phyloP scores from a whole-genome alignment of 257 asterid species.

The Solanum paucissectum region DNA sequence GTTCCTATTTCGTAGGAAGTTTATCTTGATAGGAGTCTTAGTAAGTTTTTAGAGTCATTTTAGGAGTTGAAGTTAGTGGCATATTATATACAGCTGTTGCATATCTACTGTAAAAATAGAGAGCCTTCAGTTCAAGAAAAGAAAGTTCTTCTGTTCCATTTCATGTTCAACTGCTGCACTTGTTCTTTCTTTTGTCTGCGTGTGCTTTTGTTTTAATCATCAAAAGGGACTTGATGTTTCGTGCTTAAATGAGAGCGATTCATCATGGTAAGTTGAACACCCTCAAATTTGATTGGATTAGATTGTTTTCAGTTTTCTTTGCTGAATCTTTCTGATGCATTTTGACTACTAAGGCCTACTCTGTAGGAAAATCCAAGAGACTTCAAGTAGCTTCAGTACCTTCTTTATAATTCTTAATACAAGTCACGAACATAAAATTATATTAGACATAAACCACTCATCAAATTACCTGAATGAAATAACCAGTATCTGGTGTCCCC shows the following conservation, averaged over 20 bases:
- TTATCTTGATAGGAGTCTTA: too few relatives aligned
- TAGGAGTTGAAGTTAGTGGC: too few relatives aligned
- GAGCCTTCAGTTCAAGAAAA: too few relatives aligned
- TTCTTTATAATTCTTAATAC: neutral
- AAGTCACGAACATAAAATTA: neutral
- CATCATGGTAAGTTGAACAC: neutral
- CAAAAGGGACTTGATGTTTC: neutral
- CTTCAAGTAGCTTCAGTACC: neutral
- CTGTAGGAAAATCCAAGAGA: neutral
- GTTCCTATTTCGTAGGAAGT: too few relatives aligned
- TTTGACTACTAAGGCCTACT: neutral
- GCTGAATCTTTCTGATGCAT: neutral
- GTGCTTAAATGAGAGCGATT: neutral
- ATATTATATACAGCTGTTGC: too few relatives aligned
- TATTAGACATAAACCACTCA: neutral
- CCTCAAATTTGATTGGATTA: neutral
- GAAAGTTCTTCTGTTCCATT: too few relatives aligned
- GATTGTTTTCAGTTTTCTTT: neutral
- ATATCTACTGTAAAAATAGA: too few relatives aligned
- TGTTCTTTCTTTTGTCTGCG: too few relatives aligned
- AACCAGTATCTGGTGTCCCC: conserved; percentile 37
- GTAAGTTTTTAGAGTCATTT: too few relatives aligned
- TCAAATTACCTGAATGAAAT: conserved; percentile 51
- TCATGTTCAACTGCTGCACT: too few relatives aligned
- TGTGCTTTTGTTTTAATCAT: neutral